Conservation (phyloP, 257 asterid genomes). For the Schizonepeta tenuifolia region DNA sequence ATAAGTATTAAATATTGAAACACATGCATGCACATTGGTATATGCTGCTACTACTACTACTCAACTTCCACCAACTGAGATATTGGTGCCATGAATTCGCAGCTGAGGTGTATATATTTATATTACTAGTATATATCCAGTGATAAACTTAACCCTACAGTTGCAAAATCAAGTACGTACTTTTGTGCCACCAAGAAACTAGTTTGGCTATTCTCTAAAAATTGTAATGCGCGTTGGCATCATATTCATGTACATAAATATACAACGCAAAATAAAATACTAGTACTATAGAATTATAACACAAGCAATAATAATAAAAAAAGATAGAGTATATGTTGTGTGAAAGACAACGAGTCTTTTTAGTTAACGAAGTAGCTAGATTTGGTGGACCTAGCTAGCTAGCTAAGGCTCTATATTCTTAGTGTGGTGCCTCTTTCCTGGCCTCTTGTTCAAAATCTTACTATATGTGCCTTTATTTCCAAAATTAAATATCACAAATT, state of each 20-base stretch:
- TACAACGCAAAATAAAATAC: background rate
- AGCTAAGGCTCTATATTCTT: background rate
- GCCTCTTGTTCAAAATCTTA: background rate
- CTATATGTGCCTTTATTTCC: background rate
- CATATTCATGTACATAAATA: background rate
- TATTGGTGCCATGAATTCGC: slow-evolving; percentile 15
- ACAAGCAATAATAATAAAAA: background rate
- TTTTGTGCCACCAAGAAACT: background rate
- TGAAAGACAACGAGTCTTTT: background rate
- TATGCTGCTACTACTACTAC: background rate
- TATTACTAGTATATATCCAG: too few relatives aligned
- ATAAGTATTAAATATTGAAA: too few relatives aligned
- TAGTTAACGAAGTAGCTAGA: background rate
- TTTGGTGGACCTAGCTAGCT: background rate
- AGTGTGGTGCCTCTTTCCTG: background rate
- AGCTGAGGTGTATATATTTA: background rate
- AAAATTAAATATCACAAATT: background rate
- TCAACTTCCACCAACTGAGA: slow-evolving; percentile 31
- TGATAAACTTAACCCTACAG: background rate
- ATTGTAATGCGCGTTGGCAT: too few relatives aligned
- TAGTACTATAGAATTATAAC: too few relatives aligned
- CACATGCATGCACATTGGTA: too few relatives aligned
- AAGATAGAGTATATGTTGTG: too few relatives aligned
- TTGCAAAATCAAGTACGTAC: background rate
- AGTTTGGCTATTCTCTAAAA: background rate